phyloP scores from a whole-genome alignment of 1,139 yeast species.

The Groenewaldozyma auringiensis region DNA sequence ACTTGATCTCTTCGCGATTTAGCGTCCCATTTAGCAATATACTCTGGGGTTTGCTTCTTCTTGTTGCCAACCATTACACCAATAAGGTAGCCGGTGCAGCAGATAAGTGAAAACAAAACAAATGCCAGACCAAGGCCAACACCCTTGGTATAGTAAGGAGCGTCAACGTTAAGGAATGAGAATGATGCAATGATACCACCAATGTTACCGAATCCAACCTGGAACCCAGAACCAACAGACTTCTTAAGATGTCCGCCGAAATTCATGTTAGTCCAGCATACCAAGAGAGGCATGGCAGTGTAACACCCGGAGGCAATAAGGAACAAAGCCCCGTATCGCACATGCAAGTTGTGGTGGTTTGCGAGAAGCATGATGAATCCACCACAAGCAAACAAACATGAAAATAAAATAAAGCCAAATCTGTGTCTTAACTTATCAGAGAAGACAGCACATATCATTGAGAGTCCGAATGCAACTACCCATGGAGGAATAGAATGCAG shows the following conservation, averaged over 20 bases:
- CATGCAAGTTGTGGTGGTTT: conserved; percentile 27
- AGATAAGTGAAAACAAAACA: conserved; percentile 43
- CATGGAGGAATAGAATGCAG: conserved; percentile 67
- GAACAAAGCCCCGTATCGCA: conserved; percentile 67
- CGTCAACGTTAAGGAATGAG: conserved; percentile 48
- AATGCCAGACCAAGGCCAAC: conserved; percentile 49
- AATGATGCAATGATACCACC: conserved; percentile 74
- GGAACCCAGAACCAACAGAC: conserved; percentile 67
- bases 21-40: conserved; percentile 37
- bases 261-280: conserved; percentile 67
- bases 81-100: conserved; percentile 40
- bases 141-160: conserved; percentile 55
- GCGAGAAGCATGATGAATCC: conserved; percentile 50
- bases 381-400: conserved; percentile 40
- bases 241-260: conserved; percentile 65
- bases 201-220: conserved; percentile 74
- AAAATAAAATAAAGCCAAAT: conserved; percentile 40
- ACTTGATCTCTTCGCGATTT: conserved; percentile 39
- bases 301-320: conserved; percentile 58
- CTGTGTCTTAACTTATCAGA: conserved; percentile 42
- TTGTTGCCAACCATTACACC: conserved; percentile 28
- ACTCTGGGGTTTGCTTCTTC: conserved; percentile 30
- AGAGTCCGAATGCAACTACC: conserved; percentile 53
- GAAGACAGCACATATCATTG: conserved; percentile 39
- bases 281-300: conserved; percentile 64